A percentile compares a stretch with the other conserved stretches of the same genome.
Evolutionary conservation across 208 protist genomes (phyloP).

Genomic region (Wallacemonas sp.): DNA sequence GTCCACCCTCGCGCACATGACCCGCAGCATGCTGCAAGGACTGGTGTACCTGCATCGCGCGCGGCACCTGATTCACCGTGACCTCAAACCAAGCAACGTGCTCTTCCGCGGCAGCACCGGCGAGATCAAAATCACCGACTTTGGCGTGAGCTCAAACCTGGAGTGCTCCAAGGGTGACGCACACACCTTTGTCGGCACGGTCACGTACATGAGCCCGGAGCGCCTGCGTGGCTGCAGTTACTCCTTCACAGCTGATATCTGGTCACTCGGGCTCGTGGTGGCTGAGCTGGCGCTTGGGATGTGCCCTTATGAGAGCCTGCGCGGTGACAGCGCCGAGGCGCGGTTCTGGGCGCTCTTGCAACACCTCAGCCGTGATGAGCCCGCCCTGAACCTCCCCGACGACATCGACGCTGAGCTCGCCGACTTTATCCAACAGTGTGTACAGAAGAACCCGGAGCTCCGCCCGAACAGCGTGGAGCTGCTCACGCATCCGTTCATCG

Average conservation of each 20-base stretch:
- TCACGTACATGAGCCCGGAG: conserved; percentile 95
- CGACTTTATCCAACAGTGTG: conserved; percentile 75
- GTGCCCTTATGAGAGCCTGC: conserved; percentile 73
- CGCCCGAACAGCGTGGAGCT: conserved; percentile 73
- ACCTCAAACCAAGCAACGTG: conserved; percentile 98
- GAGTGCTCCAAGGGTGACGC: conserved; percentile 85
- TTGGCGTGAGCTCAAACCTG: conserved; percentile 92
- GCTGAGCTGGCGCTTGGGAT: conserved; percentile 85
- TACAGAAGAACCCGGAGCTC: conserved; percentile 51
- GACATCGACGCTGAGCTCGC: conserved; percentile 50
- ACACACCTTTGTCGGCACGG: conserved; percentile 91
- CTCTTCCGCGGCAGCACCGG: conserved; percentile 88
- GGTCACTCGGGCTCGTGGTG: conserved; percentile 91
- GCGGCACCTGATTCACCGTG: conserved; percentile 94
- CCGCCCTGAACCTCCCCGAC: conserved; percentile 58
- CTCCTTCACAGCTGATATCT: conserved; percentile 92
- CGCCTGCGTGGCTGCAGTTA: conserved; percentile 87
- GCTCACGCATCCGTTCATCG: conserved; percentile 75
- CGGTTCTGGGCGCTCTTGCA: conserved; percentile 87
- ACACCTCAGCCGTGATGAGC: conserved; percentile 63
- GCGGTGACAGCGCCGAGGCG: conserved; percentile 61
- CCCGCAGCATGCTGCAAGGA: conserved; percentile 80
- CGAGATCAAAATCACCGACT: conserved; percentile 93
- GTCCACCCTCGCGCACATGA: conserved; percentile 60
- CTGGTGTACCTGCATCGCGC: conserved; percentile 88